Percentiles rank a stretch among this genome's conserved stretches.
These are phyloP conservation scores for Rhodamnia argentea DNA, from an alignment of 345 rosid genomes.

Conservation along the genomic window DNA sequence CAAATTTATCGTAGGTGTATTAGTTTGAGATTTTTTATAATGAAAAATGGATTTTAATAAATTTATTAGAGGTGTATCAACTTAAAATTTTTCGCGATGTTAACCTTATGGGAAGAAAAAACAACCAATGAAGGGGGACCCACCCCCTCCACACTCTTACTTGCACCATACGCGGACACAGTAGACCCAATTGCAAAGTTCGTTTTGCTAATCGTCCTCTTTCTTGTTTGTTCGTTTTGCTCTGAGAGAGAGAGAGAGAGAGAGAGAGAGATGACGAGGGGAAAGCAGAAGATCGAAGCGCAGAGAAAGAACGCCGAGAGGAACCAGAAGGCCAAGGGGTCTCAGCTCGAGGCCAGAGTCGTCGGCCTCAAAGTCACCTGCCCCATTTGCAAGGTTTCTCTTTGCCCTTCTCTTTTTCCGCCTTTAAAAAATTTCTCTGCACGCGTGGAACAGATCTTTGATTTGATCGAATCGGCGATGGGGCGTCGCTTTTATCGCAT, in stretches of 20 bases:
- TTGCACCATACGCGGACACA: not conserved
- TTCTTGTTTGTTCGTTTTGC: not conserved
- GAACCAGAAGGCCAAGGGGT: constrained; percentile 55
- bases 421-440: not conserved
- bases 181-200: no score
- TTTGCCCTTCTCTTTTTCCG: not conserved
- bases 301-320: constrained; percentile 55
- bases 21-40: no score
- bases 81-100: no score
- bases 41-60: no score
- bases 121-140: not conserved
- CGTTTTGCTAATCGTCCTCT: no score
- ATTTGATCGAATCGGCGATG: not conserved
- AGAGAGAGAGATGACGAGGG: constrained; percentile 49
- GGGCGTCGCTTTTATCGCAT: not conserved
- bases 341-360: constrained; percentile 63
- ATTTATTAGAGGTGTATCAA: no score
- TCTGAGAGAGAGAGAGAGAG: not conserved
- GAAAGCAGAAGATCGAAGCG: constrained; percentile 82
- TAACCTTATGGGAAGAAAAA: no score
- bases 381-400: constrained; percentile 60
- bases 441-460: not conserved
- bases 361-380: constrained; percentile 61
- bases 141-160: not conserved
- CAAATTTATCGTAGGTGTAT: no score